Base-by-base conservation (phyloP, 495 filamentous ascomycete genomes). In the Neurospora discreta region DNA sequence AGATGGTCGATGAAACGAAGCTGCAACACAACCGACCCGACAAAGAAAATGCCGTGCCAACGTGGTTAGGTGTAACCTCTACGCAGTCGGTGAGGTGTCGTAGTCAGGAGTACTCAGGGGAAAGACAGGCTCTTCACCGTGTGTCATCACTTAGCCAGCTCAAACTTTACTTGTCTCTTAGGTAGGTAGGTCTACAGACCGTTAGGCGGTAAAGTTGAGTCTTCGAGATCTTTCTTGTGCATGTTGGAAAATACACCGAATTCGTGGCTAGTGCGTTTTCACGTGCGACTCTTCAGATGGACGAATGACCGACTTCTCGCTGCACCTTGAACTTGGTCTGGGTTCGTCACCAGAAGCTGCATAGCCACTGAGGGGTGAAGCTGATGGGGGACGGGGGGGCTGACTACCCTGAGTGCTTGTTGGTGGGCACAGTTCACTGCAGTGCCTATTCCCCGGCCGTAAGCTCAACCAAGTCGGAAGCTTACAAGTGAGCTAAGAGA, bases 1-100 rank as follows among this genome's bases (percentile, higher is more conserved):
- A 16, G 52, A 65, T 36, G 52, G 74, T 26, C 41, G 77, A 78
- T 80, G 79, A 80, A 80, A 80, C 79, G 15, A 52, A 71, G 74
- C 69, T 79, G 77, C 71, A 74, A 80, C 77, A 74, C 11, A 39
- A 46, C 65, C 26, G 40, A 39, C 26, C 26, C 26, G 26, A 65
- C 30, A 36, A 26, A 60, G 52, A 60, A 26, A 6, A 60, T 7
- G 2, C 5, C 26, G 52, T 65, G 52, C 52, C 26, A 33, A 65
- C 33, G 52, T 7, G 52, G 52, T 65, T 65, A 65, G 26, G 26
- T 65, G 52, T 65, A 18, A 36, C 15, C 52, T 65, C 26, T 65
- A 33, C 52, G 15, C 26, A 65, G 52, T 65, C 52, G 52, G 52
- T 65, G 52, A 65, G 33, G 52, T 65, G 15, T 65, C 52, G 52